Conservation (phyloP, 2,329 filamentous ascomycete genomes). For the Hymenoscyphus fructigenus region DNA sequence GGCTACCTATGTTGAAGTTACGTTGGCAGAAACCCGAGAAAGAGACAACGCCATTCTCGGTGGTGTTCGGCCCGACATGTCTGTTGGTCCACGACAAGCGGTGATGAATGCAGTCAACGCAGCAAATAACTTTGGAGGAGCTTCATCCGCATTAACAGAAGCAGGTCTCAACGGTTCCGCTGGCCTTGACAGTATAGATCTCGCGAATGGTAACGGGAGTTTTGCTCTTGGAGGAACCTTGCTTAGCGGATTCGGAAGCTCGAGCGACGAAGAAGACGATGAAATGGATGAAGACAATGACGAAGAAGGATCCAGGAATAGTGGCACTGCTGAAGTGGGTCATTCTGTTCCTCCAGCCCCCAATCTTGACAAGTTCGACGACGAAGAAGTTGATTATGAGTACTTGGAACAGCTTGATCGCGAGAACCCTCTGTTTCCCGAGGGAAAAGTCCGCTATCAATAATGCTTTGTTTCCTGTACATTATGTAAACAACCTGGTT, state of each 20-base stretch:
- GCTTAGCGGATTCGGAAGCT: slow-evolving; percentile 89
- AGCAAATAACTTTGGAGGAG: slow-evolving; percentile 52
- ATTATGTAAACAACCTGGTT: slow-evolving; percentile 28
- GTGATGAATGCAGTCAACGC: slow-evolving; percentile 55
- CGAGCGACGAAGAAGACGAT: slow-evolving; percentile 93
- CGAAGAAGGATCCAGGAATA: slow-evolving; percentile 53
- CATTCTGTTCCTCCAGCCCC: slow-evolving; percentile 38
- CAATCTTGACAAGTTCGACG: slow-evolving; percentile 38
- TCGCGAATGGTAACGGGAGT: slow-evolving; percentile 60
- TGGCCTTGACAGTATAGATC: slow-evolving; percentile 56
- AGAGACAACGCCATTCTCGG: slow-evolving; percentile 98
- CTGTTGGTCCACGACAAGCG: slow-evolving; percentile 74
- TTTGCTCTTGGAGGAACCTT: slow-evolving; percentile 75
- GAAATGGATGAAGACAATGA: slow-evolving; percentile 85
- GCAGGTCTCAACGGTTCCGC: slow-evolving; percentile 70
- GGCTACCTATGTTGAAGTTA: slow-evolving; percentile 93
- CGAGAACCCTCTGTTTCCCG: slow-evolving; percentile 38
- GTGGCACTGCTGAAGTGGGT: slow-evolving; percentile 57
- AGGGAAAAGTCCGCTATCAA: slow-evolving; percentile 61
- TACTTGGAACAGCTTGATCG: slow-evolving; percentile 39
- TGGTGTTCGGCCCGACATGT: slow-evolving; percentile 88
- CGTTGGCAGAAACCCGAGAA: slow-evolving; percentile 88
- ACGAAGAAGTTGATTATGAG: slow-evolving; percentile 40
- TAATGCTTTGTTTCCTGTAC: slow-evolving; percentile 31
- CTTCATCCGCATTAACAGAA: slow-evolving; percentile 71